A percentile compares a stretch with the other conserved stretches of the same genome.
These are phyloP conservation scores for Kodamaea plutei DNA, from an alignment of 1,139 yeast genomes.

Conservation along the genomic window DNA sequence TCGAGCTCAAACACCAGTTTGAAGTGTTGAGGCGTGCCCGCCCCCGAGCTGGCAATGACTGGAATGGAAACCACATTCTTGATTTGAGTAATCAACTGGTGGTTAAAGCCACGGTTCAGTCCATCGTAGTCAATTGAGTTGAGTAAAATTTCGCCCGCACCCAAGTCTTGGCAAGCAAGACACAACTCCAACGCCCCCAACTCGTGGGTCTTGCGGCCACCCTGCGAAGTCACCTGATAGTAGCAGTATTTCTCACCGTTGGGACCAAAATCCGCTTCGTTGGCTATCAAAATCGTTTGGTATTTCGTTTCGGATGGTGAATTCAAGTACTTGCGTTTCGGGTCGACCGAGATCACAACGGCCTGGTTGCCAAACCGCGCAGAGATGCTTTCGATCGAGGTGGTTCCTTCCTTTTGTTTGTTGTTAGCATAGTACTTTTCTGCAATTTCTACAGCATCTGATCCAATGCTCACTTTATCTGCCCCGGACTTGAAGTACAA, in stretches of 20 bases:
- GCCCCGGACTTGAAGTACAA: slow-evolving; percentile 94
- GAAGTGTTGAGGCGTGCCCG: slow-evolving; percentile 89
- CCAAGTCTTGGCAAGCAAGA: slow-evolving; percentile 81
- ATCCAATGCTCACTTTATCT: slow-evolving; percentile 93
- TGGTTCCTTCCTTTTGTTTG: slow-evolving; percentile 56
- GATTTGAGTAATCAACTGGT: slow-evolving; percentile 75
- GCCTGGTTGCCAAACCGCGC: slow-evolving; percentile 93
- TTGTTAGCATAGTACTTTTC: slow-evolving; percentile 67
- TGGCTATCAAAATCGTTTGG: slow-evolving; percentile 43
- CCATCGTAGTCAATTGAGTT: slow-evolving; percentile 98
- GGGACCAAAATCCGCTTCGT: slow-evolving; percentile 62
- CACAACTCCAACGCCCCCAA: slow-evolving; percentile 89
- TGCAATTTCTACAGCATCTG: slow-evolving; percentile 94
- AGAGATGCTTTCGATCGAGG: slow-evolving; percentile 91
- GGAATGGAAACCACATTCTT: slow-evolving; percentile 78
- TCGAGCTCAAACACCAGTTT: slow-evolving; percentile 71
- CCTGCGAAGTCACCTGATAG: slow-evolving; percentile 93
- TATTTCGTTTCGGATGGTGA: slow-evolving; percentile 60
- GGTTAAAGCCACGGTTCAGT: slow-evolving; percentile 85
- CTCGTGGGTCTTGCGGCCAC: slow-evolving; percentile 87
- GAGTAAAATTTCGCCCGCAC: slow-evolving; percentile 93
- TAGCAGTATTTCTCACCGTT: slow-evolving; percentile 84
- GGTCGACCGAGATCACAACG: slow-evolving; percentile 94
- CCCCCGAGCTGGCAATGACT: slow-evolving; percentile 96
- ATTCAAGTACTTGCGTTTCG: slow-evolving; percentile 73